Base-by-base conservation (phyloP, 768 basidiomycete species). In the Candolleomyces efflorescens region DNA sequence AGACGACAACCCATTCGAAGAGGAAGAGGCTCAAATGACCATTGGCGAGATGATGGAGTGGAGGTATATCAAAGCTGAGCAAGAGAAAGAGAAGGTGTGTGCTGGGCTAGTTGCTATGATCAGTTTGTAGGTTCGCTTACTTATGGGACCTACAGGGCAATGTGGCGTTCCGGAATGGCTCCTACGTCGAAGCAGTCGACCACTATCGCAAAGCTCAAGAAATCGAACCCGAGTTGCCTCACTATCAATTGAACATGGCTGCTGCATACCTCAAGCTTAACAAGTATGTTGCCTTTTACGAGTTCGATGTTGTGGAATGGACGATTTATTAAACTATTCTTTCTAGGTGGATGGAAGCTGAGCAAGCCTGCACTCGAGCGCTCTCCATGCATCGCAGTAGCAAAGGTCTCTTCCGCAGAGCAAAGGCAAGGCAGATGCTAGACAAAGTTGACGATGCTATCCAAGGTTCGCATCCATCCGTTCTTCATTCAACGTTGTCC, bases 211-310 rank as follows among this genome's bases (percentile, higher is more conserved):
- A 71, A 4, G 89, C 89, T 0, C 75, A 84, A 65, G 63, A 74
- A 5, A 85, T 86, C 44, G 88, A 90, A 63, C 81, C 87, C 2
- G 89, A 90, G 66, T 68, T 90, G 60, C 86, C 89, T 0, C 83
- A 87, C 63, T 90, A 90, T 63, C 84, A 88, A 64, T 79, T 90
- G 37, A 90, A 90, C 64, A 77, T 90, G 23, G 89, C 89, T 3
- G 87, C 87, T 1, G 88, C 89, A 0, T 78, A 89, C 67, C 68
- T 90, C 37, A 90, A 90, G 65, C 69, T 90, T 48, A 74, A 75
- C 69, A 82, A 86, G 89, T 90, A 68, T 58, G 85, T 72, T 6
- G 9, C n/a, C n/a, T n/a, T 44, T 20, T 41, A 3, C 7, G 50
- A 52, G 15, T 32, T 43, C 39, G 20, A 32, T 45, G n/a, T 17